A percentile compares a stretch with the other conserved stretches of the same genome.
Conservation (phyloP, 306 rosid genomes). For the Cicer arietinum region DNA sequence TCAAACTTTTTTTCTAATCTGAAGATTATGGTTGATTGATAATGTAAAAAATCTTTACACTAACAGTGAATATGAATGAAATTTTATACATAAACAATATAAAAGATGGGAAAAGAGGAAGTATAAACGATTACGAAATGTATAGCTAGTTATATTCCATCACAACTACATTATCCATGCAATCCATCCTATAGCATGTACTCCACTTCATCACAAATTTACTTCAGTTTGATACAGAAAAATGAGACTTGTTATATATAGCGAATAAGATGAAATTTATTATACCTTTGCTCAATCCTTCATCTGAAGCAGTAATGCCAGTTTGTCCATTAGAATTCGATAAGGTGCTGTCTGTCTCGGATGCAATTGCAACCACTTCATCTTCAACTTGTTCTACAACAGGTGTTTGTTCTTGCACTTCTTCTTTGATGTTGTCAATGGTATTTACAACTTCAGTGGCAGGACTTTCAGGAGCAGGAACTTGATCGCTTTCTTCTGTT, state of each 20-base stretch:
- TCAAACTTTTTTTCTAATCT: too few relatives aligned
- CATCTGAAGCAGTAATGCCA: conserved; percentile 43
- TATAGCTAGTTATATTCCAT: neutral
- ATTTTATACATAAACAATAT: too few relatives aligned
- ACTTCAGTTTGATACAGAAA: conserved; percentile 31
- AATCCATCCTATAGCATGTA: neutral
- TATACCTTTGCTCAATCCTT: conserved; percentile 48
- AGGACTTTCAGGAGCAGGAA: conserved; percentile 42
- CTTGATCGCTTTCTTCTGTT: conserved; percentile 41
- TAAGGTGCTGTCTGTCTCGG: conserved; percentile 18
- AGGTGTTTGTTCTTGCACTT: conserved; percentile 40
- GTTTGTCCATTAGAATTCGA: conserved; percentile 43
- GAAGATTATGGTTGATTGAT: too few relatives aligned
- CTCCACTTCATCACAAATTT: conserved; percentile 22
- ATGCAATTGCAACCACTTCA: conserved; percentile 34
- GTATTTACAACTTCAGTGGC: conserved; percentile 39
- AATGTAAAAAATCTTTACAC: too few relatives aligned
- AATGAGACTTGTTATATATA: conserved; percentile 24
- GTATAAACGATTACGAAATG: neutral
- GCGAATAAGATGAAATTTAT: conserved; percentile 35
- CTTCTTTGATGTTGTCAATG: conserved; percentile 37
- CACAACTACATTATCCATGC: neutral
- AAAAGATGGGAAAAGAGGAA: neutral
- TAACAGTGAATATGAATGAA: too few relatives aligned
- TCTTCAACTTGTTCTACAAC: conserved; percentile 41